Evolutionary conservation across 208 protist genomes (phyloP).

Genomic region (Trypanosoma scelopori): DNA sequence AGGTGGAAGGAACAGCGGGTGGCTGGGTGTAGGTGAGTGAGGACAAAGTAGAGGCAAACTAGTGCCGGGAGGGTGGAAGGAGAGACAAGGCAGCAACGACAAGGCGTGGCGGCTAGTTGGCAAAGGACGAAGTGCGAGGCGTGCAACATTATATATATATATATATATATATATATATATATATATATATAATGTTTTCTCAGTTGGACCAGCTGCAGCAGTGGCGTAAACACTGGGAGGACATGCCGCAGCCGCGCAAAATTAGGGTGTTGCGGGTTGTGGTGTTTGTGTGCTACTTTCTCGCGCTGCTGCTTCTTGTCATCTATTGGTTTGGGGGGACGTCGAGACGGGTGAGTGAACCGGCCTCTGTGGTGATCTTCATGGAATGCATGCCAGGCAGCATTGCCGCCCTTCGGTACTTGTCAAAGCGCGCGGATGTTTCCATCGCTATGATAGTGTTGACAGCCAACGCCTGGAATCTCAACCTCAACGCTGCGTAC

Average conservation of each 20-base stretch:
- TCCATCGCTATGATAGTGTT: conserved; percentile 62
- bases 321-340: conserved; percentile 76
- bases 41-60: too few relatives aligned
- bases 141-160: too few relatives aligned
- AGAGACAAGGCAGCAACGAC: background rate
- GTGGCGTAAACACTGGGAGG: conserved; percentile 42
- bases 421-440: conserved; percentile 63
- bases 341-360: conserved; percentile 28
- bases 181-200: too few relatives aligned
- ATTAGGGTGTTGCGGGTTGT: conserved; percentile 53
- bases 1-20: too few relatives aligned
- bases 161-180: too few relatives aligned
- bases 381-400: conserved; percentile 63
- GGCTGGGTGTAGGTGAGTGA: too few relatives aligned
- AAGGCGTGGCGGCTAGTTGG: background rate
- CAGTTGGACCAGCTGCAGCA: conserved; percentile 48
- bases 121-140: too few relatives aligned
- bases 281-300: conserved; percentile 50
- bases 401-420: conserved; percentile 59
- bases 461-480: conserved; percentile 40
- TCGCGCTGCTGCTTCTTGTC: conserved; percentile 72
- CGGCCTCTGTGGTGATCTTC: conserved; percentile 54
- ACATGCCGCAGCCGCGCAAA: conserved; percentile 69
- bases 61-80: background rate
- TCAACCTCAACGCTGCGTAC: conserved; percentile 31